Percentiles rank a stretch among this genome's conserved stretches.
phyloP scores from a whole-genome alignment of 352 stramenopile species.

The Halophytophthora polymorphica region DNA sequence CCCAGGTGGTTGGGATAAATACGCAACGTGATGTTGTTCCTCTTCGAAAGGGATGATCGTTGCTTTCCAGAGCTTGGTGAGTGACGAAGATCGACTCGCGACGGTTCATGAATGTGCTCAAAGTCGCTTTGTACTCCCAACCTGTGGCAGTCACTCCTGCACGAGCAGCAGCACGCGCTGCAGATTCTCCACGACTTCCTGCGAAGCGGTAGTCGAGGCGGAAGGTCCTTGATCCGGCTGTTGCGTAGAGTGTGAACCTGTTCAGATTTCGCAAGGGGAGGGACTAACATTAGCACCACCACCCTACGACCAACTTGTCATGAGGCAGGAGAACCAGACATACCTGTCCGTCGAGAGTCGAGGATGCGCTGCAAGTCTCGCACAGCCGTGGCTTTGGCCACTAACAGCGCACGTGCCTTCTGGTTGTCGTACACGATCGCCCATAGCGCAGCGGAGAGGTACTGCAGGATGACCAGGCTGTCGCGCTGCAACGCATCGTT shows the following conservation, averaged over 20 bases:
- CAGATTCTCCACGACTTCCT: constrained; percentile 22
- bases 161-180: constrained; percentile 27
- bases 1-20: no score
- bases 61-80: no score
- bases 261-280: not conserved
- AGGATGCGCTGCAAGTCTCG: constrained; percentile 31
- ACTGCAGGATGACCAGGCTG: constrained; percentile 10
- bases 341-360: constrained; percentile 15
- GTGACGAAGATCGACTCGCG: no score
- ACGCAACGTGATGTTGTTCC: no score
- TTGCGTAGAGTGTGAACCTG: constrained; percentile 1
- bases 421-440: constrained; percentile 68
- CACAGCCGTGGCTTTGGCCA: constrained; percentile 26
- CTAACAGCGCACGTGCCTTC: constrained; percentile 43
- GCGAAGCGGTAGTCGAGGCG: not conserved
- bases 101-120: not conserved
- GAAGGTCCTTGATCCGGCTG: not conserved
- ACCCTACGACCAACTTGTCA: not conserved
- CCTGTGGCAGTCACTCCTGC: constrained; percentile 11
- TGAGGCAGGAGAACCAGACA: not conserved
- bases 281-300: no score
- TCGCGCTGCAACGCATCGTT: not conserved
- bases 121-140: not conserved
- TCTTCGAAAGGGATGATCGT: no score
- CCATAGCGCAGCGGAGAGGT: constrained; percentile 44